These are phyloP conservation scores for Claviceps pazoutovae DNA, from an alignment of 2,329 filamentous ascomycete genomes.

Conservation along the genomic window DNA sequence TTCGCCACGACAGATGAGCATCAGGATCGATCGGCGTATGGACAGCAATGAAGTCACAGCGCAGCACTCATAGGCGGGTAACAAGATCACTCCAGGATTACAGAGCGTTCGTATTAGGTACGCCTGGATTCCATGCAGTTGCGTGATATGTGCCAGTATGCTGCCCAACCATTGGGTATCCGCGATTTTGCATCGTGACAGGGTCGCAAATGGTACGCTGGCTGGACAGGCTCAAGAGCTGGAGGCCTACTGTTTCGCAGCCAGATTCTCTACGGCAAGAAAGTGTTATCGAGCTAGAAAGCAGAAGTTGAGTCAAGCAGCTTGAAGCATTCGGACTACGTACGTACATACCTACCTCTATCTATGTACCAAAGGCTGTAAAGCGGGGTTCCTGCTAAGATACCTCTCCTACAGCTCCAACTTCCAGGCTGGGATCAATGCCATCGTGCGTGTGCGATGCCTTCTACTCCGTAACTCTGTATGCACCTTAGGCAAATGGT, in stretches of 20 bases:
- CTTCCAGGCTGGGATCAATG: too few relatives aligned
- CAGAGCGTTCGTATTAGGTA: neutral
- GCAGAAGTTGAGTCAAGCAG: neutral
- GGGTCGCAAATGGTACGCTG: conserved; percentile 4
- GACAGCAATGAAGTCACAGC: neutral
- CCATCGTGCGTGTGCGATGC: too few relatives aligned
- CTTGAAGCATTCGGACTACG: neutral
- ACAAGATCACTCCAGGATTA: neutral
- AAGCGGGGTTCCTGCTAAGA: too few relatives aligned
- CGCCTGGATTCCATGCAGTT: neutral
- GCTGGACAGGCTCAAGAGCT: conserved; percentile 1
- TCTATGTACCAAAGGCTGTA: too few relatives aligned
- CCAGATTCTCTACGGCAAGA: neutral
- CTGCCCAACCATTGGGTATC: conserved; percentile 6
- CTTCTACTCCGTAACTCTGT: too few relatives aligned
- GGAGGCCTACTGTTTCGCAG: conserved; percentile 1
- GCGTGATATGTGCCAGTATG: conserved; percentile 2
- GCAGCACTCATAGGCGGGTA: neutral
- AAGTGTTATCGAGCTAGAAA: neutral
- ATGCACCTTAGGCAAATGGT: too few relatives aligned
- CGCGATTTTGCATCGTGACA: conserved; percentile 5
- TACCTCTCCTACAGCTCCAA: too few relatives aligned
- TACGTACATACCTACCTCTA: too few relatives aligned
- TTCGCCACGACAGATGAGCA: neutral
- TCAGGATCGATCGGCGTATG: neutral